Base-by-base conservation (phyloP, 495 filamentous ascomycete genomes). In the Friedmanniomyces simplex region DNA sequence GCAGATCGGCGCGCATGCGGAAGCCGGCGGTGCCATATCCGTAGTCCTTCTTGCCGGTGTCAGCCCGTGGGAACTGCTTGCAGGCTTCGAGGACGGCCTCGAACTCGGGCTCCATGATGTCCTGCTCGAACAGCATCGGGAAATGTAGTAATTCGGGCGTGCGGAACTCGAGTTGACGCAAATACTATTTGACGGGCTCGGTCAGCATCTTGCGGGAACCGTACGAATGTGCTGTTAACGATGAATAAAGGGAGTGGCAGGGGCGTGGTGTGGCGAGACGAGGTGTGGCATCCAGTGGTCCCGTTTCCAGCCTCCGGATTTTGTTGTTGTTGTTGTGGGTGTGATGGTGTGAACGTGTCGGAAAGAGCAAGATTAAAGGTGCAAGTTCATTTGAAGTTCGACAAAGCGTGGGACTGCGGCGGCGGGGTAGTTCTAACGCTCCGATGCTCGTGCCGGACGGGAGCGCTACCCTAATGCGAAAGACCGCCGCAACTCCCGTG, bases 21-120 rank as follows among this genome's bases (percentile, higher is more conserved):
- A 89, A 89, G 51, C 93, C 93, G 36, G 93, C 94, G 49, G 93
- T 99, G 63, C 93, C 93, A 81, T 99, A 99, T 62, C 83, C 79
- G 73, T 94, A 97, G 30, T 81, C 72, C 58, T n/a, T 26, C 13
- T 80, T 47, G 80, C 85, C 52, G 86, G 82, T 71, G 88, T 89
- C 45, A 0, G 42, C 26, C 1, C 59, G 49, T 25, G 85, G 78
- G 70, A 85, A 84, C 69, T 79, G 81, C 63, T 75, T 73, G 10
- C 85, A 84, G 66, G 82, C 84, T 49, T 70, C 64, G 21, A 60
- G 50, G 39, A 73, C 65, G 20, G 55, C 50, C 42, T 49, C 50
- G 34, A 41, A 49, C 55, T 54, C 42, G 49, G 43, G 26, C 11
- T 62, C 59, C 1, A 2, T n/a, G 1, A 48, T 30, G 42, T 49